These are phyloP conservation scores for Ustilago esculenta DNA, from an alignment of 1,284 basidiomycete species.

Conservation along the genomic window DNA sequence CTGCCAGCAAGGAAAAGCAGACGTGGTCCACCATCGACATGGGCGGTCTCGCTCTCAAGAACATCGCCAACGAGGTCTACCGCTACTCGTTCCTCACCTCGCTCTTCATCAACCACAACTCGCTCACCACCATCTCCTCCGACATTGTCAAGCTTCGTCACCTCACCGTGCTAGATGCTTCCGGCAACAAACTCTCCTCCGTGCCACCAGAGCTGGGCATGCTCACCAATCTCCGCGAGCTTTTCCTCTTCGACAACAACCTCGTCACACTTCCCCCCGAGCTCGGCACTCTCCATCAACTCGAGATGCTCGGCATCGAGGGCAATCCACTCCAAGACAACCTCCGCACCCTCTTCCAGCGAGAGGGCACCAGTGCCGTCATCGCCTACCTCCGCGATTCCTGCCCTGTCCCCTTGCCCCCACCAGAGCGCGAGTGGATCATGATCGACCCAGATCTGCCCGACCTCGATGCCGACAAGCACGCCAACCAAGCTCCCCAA, in stretches of 20 bases:
- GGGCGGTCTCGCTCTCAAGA: slow-evolving; percentile 93
- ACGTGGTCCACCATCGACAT: slow-evolving; percentile 92
- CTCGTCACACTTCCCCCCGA: slow-evolving; percentile 84
- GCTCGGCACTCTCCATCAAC: slow-evolving; percentile 88
- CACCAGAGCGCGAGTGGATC: slow-evolving; percentile 86
- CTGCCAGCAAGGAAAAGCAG: slow-evolving; percentile 42
- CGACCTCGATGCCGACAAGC: slow-evolving; percentile 66
- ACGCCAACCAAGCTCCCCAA: slow-evolving; percentile 54
- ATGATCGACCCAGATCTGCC: slow-evolving; percentile 77
- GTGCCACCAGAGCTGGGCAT: slow-evolving; percentile 91
- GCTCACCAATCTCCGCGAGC: slow-evolving; percentile 86
- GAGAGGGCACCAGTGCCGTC: slow-evolving; percentile 88
- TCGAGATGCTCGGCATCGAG: slow-evolving; percentile 92
- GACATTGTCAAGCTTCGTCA: slow-evolving; percentile 85
- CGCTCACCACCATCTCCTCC: slow-evolving; percentile 80
- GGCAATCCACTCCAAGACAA: slow-evolving; percentile 89
- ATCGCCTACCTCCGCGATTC: slow-evolving; percentile 89
- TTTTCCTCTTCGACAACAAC: slow-evolving; percentile 95
- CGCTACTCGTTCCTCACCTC: slow-evolving; percentile 94
- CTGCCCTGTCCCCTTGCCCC: slow-evolving; percentile 81
- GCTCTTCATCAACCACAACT: slow-evolving; percentile 97
- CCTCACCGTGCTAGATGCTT: slow-evolving; percentile 89
- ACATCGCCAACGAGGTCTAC: slow-evolving; percentile 81
- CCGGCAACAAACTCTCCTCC: slow-evolving; percentile 82
- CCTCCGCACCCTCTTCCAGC: slow-evolving; percentile 84